phyloP scores from a whole-genome alignment of 116 monocot species.

The Phalaenopsis hybrid region DNA sequence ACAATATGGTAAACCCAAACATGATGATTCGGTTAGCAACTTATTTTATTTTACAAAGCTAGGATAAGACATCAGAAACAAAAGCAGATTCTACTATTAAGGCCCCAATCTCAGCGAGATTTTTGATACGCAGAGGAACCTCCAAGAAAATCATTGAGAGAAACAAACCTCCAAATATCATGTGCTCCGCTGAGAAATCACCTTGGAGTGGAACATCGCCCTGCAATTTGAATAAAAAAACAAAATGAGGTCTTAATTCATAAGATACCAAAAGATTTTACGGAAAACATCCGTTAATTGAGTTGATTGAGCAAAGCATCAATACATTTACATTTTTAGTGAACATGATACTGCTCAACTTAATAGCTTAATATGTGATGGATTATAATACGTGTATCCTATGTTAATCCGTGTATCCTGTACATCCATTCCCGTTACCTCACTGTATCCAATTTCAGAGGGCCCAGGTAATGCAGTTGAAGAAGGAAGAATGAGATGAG shows the following conservation, averaged over 20 bases:
- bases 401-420: no score
- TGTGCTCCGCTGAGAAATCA: constrained; percentile 98
- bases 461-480: no score
- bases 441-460: no score
- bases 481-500: no score
- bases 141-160: background rate
- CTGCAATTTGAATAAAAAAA: constrained; percentile 27
- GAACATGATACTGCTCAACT: background rate
- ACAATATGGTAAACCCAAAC: background rate
- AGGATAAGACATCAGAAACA: background rate
- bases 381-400: no score
- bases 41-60: background rate
- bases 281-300: background rate
- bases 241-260: background rate
- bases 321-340: background rate
- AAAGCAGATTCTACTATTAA: background rate
- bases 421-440: no score
- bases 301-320: background rate
- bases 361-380: no score
- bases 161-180: constrained; percentile 96
- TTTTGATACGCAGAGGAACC: background rate
- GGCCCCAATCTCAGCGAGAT: background rate
- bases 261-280: background rate
- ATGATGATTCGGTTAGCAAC: background rate
- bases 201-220: constrained; percentile 98